A percentile compares a stretch with the other conserved stretches of the same genome.
These are phyloP conservation scores for Podospora sp. DNA, from an alignment of 495 filamentous ascomycete genomes.

Conservation along the genomic window DNA sequence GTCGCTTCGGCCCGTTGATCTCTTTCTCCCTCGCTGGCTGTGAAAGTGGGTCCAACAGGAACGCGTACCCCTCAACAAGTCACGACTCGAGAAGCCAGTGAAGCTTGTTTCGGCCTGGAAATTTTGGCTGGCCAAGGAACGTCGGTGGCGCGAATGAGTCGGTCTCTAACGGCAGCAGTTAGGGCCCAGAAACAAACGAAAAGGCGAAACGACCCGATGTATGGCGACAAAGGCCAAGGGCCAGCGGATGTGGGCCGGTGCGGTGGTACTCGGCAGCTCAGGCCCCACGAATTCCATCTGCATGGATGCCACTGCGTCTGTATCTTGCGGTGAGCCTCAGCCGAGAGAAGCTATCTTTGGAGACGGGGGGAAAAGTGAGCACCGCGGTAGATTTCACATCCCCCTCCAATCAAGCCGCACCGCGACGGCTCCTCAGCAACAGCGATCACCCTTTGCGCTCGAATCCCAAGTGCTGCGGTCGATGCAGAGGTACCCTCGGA, in stretches of 20 bases:
- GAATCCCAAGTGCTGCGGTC: not conserved
- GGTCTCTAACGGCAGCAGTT: not conserved
- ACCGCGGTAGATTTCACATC: not conserved
- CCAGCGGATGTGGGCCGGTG: conserved; percentile 11
- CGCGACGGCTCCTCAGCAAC: not conserved
- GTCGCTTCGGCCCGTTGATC: not conserved
- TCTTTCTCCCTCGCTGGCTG: not conserved
- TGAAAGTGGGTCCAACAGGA: not conserved
- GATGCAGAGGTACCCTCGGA: not conserved
- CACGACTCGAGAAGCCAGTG: not conserved
- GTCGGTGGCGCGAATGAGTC: not conserved
- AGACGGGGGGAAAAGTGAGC: not conserved
- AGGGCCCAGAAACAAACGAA: conserved; percentile 1
- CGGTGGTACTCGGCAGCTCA: conserved; percentile 14
- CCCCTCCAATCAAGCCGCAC: not conserved
- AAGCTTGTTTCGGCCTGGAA: not conserved
- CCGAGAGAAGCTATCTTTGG: not conserved
- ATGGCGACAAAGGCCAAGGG: conserved; percentile 11
- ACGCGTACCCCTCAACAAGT: not conserved
- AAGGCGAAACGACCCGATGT: not conserved
- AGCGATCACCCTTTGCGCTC: conserved; percentile 3
- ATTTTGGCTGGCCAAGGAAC: not conserved
- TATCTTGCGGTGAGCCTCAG: conserved; percentile 17
- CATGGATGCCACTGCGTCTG: not conserved
- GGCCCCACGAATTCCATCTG: conserved; percentile 15